A percentile compares a stretch with the other conserved stretches of the same genome.
Evolutionary conservation across 371 early-diverging fungal species (phyloP).

Genomic region (Circinella umbellata): DNA sequence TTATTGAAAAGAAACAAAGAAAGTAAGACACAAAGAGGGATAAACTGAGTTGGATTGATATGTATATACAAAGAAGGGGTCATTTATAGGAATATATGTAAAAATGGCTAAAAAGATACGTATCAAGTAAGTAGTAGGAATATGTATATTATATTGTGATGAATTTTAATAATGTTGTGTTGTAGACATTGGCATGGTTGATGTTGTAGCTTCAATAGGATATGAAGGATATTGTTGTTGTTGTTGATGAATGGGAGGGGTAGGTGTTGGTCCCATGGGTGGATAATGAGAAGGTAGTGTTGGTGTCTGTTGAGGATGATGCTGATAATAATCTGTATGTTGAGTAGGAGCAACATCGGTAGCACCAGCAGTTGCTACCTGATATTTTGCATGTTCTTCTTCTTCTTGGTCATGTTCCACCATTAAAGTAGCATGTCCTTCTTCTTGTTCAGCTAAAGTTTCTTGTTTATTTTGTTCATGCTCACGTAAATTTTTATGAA

Average conservation of each 20-base stretch:
- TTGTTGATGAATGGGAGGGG: neutral
- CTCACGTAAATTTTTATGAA: constrained; percentile 35
- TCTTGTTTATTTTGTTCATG: constrained; percentile 40
- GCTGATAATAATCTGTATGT: neutral
- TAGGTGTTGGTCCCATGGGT: neutral
- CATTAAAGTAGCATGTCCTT: neutral
- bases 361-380: neutral
- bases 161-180: neutral
- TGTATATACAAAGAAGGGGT: too few relatives aligned
- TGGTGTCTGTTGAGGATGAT: constrained; percentile 11
- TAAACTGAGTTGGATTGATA: too few relatives aligned
- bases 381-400: constrained; percentile 4
- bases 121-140: neutral
- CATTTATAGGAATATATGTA: too few relatives aligned
- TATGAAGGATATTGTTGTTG: neutral
- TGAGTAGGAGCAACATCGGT: neutral
- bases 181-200: neutral
- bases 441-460: constrained; percentile 1
- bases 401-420: neutral
- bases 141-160: neutral
- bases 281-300: constrained; percentile 3
- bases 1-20: neutral
- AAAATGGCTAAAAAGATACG: neutral
- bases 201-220: neutral
- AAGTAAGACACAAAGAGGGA: too few relatives aligned